Percentiles rank a stretch among this genome's conserved stretches.
Evolutionary conservation across 306 rosid species (phyloP).

Genomic region (Hippophae gyantsensis): DNA sequence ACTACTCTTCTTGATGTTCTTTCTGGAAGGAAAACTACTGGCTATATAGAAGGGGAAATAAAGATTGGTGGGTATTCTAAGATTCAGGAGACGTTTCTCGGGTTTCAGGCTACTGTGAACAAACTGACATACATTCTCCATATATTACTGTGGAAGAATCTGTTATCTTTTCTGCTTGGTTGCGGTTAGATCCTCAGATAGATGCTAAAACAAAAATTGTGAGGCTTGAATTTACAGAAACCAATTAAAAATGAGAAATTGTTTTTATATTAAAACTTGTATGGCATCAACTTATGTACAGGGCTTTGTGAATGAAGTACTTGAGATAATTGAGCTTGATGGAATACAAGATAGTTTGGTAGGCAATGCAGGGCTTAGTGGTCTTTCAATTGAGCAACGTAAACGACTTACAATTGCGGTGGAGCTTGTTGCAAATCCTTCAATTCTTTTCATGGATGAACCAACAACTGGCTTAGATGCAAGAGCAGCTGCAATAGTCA

Average conservation of each 20-base stretch:
- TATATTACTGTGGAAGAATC: conserved; percentile 42
- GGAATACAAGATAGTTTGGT: conserved; percentile 28
- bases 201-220: conserved; percentile 28
- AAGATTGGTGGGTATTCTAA: conserved; percentile 39
- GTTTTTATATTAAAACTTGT: conserved; percentile 14
- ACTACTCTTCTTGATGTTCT: conserved; percentile 35
- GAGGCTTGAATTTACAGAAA: background rate
- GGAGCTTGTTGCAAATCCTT: conserved; percentile 44
- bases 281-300: conserved; percentile 13
- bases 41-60: conserved; percentile 30
- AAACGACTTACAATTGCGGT: conserved; percentile 36
- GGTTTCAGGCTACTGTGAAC: conserved; percentile 42
- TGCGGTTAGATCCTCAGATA: conserved; percentile 28
- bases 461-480: conserved; percentile 36
- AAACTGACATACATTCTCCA: conserved; percentile 41
- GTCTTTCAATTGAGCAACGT: conserved; percentile 38
- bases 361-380: conserved; percentile 32
- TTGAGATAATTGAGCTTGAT: conserved; percentile 46
- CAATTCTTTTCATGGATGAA: conserved; percentile 44
- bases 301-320: conserved; percentile 43
- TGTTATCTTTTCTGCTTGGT: conserved; percentile 36
- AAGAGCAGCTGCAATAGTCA: conserved; percentile 40
- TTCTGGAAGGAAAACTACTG: conserved; percentile 31
- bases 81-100: conserved; percentile 39
- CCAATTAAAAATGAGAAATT: background rate